Evolutionary conservation across 2,329 filamentous ascomycete species (phyloP).

Genomic region (Aureobasidium subglaciale): DNA sequence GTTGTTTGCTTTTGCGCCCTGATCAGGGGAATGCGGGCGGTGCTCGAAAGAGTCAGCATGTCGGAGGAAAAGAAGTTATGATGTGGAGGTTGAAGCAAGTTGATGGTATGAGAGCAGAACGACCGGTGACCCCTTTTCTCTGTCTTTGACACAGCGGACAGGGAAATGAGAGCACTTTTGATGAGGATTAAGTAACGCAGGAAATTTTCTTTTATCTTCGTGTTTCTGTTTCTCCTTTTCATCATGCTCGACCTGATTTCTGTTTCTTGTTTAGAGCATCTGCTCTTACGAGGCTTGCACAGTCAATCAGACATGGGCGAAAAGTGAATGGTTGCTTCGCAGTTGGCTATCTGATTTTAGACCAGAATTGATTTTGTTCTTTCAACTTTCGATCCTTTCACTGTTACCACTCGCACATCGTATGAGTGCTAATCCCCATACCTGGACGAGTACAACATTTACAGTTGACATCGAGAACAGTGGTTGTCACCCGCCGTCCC

Average conservation of each 20-base stretch:
- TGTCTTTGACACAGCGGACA: slow-evolving; percentile 7
- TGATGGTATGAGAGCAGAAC: neutral
- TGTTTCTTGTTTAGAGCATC: slow-evolving; percentile 3
- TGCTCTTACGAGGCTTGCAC: neutral
- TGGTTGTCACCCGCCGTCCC: too few species aligned
- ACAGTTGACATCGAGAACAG: too few species aligned
- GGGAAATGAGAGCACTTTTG: neutral
- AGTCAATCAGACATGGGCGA: slow-evolving; percentile 7
- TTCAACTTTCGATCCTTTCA: neutral
- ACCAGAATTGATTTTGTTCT: slow-evolving; percentile 11
- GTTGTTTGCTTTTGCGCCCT: slow-evolving; percentile 8
- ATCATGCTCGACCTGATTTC: slow-evolving; percentile 2
- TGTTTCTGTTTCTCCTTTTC: slow-evolving; percentile 1
- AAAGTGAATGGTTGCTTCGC: slow-evolving; percentile 5
- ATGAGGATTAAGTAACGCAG: slow-evolving; percentile 11
- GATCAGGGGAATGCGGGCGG: neutral
- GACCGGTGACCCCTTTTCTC: neutral
- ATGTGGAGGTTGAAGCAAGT: neutral
- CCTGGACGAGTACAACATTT: neutral
- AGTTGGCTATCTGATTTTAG: slow-evolving; percentile 12
- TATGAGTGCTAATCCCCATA: neutral
- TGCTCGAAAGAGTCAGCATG: neutral
- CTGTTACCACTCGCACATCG: neutral
- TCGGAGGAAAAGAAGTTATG: slow-evolving; percentile 1
- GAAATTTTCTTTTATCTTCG: slow-evolving; percentile 4